Evolutionary conservation across 75 land plant species (phyloP), one percentile per base, ranked within the genome.

Genomic region (Pseudotsuga menziesii): DNA sequence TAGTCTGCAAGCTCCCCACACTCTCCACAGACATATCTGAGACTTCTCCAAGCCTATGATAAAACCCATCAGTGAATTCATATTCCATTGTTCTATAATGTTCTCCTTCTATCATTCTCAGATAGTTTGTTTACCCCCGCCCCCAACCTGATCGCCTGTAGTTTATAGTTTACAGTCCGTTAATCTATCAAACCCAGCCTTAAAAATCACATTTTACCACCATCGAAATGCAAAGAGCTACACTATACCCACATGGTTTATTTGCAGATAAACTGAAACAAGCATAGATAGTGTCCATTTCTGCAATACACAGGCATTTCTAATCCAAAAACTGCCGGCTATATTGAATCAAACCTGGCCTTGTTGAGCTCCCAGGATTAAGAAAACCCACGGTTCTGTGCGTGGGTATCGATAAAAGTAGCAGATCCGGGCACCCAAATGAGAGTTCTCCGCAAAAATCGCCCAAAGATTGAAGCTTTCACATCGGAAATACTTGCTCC

Each of bases 21-120:
- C 94, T 91, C 59, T 91, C 93, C 13, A 88, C 82, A 13, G 94
- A 92, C 94, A 92, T 92, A 80, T 92, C 88, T 13, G 93, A 85
- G 32, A 80, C 92, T 60, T 89, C 93, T 14, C 82, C 82, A 60
- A 91, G 85, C 48, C 84, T 81, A 66, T 75, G 72, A 74, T 91
- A 90, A 58, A 64, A 83, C 32, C 78, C 89, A 72, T 83, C 79
- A 16, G 77, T 61, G 48, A 86, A 76, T 70, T 84, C 80, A 75
- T 84, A 36, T 36, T 78, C 84, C 4, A 39, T 20, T 52, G 72
- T 85, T 85, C 82, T 83, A 52, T 54, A 75, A 52, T 80, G 70
- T 58, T 11, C 72, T 41, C 81, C 66, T 41, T 56, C 60, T 35
- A 32, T 57, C 52, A 41, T 72, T 76, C n/a, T 39, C 74, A 4